Conservation (phyloP, 768 basidiomycete species). For the Coprinopsis sp. region DNA sequence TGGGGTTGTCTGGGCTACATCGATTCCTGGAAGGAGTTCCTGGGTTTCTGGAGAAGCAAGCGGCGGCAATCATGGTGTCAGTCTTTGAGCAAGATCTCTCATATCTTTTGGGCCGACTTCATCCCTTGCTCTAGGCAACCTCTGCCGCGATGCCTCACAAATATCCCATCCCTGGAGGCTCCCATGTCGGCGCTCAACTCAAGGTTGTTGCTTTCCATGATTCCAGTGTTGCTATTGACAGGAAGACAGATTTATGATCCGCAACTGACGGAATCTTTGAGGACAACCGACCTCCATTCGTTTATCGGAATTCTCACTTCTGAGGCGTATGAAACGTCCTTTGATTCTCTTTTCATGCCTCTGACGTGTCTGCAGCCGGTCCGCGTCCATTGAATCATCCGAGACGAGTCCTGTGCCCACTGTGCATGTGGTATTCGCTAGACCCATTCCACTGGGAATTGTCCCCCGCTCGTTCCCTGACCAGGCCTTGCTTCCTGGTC, state of each 20-base stretch:
- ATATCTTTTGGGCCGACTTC: not conserved
- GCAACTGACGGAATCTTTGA: slow-evolving; percentile 39
- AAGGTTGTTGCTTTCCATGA: slow-evolving; percentile 45
- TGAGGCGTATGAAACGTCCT: slow-evolving; percentile 52
- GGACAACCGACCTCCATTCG: slow-evolving; percentile 56
- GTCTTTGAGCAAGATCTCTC: not conserved
- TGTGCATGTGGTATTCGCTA: slow-evolving; percentile 62
- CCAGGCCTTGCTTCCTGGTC: slow-evolving; percentile 9
- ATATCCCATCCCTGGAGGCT: slow-evolving; percentile 48
- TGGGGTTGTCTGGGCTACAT: slow-evolving; percentile 67
- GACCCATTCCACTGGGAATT: slow-evolving; percentile 35
- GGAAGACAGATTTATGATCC: slow-evolving; percentile 53
- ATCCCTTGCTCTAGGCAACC: not conserved
- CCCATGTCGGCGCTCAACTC: slow-evolving; percentile 68
- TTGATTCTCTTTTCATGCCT: slow-evolving; percentile 9
- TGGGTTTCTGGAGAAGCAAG: slow-evolving; percentile 43
- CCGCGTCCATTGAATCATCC: slow-evolving; percentile 35
- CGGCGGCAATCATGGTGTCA: slow-evolving; percentile 7
- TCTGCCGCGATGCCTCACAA: slow-evolving; percentile 45
- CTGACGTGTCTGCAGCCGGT: slow-evolving; percentile 26
- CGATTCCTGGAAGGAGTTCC: slow-evolving; percentile 59
- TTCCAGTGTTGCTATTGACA: slow-evolving; percentile 3
- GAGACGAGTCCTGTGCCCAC: slow-evolving; percentile 47
- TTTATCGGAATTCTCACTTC: slow-evolving; percentile 72
- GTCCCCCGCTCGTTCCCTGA: slow-evolving; percentile 36